Percentiles rank a stretch among this genome's conserved stretches.
Conservation (phyloP, 2,329 filamentous ascomycete genomes). For the Byssochlamys sp. region DNA sequence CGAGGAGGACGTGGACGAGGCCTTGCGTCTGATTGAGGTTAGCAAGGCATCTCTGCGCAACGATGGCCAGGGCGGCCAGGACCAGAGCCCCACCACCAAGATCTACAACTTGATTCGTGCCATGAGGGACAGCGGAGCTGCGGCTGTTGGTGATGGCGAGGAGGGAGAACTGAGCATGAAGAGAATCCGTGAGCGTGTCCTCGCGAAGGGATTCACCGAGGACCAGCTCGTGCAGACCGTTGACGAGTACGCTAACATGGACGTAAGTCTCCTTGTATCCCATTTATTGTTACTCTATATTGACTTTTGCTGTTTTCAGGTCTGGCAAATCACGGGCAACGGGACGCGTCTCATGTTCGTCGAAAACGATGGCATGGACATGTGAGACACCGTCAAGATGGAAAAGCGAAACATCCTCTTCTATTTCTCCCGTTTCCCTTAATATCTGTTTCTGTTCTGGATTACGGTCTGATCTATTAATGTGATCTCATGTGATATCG, state of each 20-base stretch:
- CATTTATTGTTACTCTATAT: conserved; percentile 9
- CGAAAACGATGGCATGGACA: conserved; percentile 37
- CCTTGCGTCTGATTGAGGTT: conserved; percentile 78
- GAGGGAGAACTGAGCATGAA: conserved; percentile 72
- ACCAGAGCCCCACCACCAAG: conserved; percentile 72
- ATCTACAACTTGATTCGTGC: conserved; percentile 92
- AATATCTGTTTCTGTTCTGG: conserved; percentile 3
- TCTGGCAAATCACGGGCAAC: conserved; percentile 68
- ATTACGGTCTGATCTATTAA: not conserved
- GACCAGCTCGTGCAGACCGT: conserved; percentile 81
- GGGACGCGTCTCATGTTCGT: conserved; percentile 64
- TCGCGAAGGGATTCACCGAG: conserved; percentile 92
- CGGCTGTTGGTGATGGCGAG: conserved; percentile 63
- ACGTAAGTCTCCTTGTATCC: conserved; percentile 58
- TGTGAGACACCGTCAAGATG: not conserved
- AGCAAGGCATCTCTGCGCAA: conserved; percentile 83
- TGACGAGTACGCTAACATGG: conserved; percentile 76
- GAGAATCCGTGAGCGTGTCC: conserved; percentile 78
- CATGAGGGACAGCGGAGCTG: conserved; percentile 75
- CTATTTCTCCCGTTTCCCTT: not conserved
- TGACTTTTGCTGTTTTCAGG: conserved; percentile 42
- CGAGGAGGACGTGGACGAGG: conserved; percentile 91
- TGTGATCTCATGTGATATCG: not conserved
- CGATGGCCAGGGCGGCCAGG: conserved; percentile 54
- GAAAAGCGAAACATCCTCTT: not conserved